Evolutionary conservation across 805 yeast species (phyloP), one percentile per base, ranked within the genome.

Genomic region (Candida chilensis): DNA sequence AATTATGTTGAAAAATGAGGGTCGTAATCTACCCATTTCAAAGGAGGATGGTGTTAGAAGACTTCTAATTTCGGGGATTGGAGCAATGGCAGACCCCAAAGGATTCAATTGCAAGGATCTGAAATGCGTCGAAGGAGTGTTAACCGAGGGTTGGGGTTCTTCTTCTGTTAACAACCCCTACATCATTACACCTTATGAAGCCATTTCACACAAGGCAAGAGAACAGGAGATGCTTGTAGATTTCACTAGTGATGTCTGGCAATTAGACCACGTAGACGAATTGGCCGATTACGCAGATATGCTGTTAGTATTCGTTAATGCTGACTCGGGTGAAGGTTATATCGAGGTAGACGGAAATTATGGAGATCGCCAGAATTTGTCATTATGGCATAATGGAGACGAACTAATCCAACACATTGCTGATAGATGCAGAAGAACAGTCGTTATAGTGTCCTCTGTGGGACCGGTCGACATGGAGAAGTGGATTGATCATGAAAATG

Each of bases 61-160:
- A 30, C 44, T 67, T 9, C 54, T 61, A 28, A 45, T 74, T 12
- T 71, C 74, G 2, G 81, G 81, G 0, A 38, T 57, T 4, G 77
- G 71, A 2, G 78, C 79, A 3, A 67, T 66, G 2, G 50, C 64
- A 2, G 69, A 64, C 36, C 60, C 71, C 1, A 51, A 57, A 27
- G 82, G 81, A 0, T 61, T 68, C 38, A 70, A 66, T 38, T 66
- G 74, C 33, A 64, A 58, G 34, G 79, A 74, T 42, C 72, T 67
- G 42, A 60, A 58, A 28, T 64, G 73, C 36, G 57, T 57, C 8
- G 62, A 67, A 33, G 84, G 83, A 3, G 64, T 71, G 2, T 42
- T 75, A 25, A 67, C 71, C 20, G 59, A 68, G 18, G 82, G 82
- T 10, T 72, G 82, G 77, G 84, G 83, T 0, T 74, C 82, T 4